Evolutionary conservation across 228 moss, liverwort and hornwort genomes (phyloP), one percentile per base, ranked within the genome.

Genomic region (Sphagnum magellanicum): DNA sequence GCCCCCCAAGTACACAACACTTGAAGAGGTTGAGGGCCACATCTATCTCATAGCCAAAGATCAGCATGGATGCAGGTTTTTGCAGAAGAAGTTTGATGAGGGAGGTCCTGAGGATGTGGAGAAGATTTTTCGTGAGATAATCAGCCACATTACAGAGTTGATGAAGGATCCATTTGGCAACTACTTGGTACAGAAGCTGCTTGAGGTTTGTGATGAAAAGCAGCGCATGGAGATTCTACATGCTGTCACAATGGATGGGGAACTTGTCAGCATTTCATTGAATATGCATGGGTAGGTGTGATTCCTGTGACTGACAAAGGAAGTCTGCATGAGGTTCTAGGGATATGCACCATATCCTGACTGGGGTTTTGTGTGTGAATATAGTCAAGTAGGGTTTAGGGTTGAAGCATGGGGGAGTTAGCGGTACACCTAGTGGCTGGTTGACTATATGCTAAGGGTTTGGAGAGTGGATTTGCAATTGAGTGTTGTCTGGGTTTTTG

Each of bases 121-220:
- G 83, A 98, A 94, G 69, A 94, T 98, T 7, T 98, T 98, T 46
- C 75, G 79, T 60, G 98, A 98, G 79, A 98, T 98, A 57, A 93
- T 98, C 73, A 90, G 90, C 13, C 98, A 98, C 63, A 94, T 98
- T 48, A 94, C 94, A 17, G 98, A 98, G 77, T 76, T 98, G 4
- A 98, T 98, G 98, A 94, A 92, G 16, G 98, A 98, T 52, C 98
- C 98, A 10, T 98, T 98, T 57, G 98, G 98, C 59, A 98, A 98
- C 58, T 98, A 98, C 57, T 77, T 98, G 60, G 94, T 98, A 32
- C 98, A 98, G 72, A 98, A 98, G 82, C 77, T 98, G 68, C 79
- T 98, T 53, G 93, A 98, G 70, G 98, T 98, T 64, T 98, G 98
- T 64, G 83, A 89, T 55, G 98, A 98, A 50, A 66, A 69, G 5